A percentile compares a stretch with the other conserved stretches of the same genome.
Evolutionary conservation across 495 filamentous ascomycete species (phyloP).

Genomic region (Neurospora sp.): DNA sequence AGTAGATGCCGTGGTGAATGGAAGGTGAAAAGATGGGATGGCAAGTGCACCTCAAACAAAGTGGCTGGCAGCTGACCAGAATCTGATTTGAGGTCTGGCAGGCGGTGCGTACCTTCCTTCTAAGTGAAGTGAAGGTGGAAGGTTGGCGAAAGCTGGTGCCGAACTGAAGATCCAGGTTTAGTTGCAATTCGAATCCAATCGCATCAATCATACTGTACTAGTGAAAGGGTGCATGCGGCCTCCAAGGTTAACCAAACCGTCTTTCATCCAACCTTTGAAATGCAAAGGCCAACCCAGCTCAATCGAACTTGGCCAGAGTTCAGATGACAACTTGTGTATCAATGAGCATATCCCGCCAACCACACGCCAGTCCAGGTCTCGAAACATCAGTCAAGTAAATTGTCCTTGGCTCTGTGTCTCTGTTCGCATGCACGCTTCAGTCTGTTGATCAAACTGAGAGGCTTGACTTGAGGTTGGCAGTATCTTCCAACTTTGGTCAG

Average conservation of each 20-base stretch:
- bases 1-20: background rate
- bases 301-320: background rate
- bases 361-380: background rate
- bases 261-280: background rate
- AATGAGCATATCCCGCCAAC: background rate
- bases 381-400: background rate
- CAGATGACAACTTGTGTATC: background rate
- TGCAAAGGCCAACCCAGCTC: background rate
- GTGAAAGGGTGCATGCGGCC: background rate
- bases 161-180: background rate
- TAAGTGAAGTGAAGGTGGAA: background rate
- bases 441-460: background rate
- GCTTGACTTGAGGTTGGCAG: background rate
- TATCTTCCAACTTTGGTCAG: background rate
- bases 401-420: background rate
- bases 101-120: background rate
- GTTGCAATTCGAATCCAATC: background rate
- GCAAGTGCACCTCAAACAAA: background rate
- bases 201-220: background rate
- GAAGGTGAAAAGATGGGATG: background rate
- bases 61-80: background rate
- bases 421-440: background rate
- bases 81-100: background rate
- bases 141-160: background rate
- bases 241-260: background rate